These are phyloP conservation scores for Ogataea hybrid DNA, from an alignment of 1,139 yeast species.

Conservation along the genomic window DNA sequence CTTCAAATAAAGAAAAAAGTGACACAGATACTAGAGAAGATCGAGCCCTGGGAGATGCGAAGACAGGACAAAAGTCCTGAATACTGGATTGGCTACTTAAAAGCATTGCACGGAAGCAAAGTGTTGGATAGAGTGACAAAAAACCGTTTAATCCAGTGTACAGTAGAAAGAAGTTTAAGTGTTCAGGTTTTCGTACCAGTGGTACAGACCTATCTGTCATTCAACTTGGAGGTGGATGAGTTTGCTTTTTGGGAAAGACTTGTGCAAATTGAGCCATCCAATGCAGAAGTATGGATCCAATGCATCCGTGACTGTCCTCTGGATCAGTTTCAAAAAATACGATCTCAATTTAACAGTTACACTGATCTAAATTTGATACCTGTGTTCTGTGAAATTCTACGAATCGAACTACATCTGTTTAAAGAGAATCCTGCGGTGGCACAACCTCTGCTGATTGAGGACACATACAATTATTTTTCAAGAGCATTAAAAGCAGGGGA, in stretches of 20 bases:
- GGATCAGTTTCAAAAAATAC: not conserved
- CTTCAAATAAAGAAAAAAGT: constrained; percentile 9
- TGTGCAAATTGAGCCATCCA: not conserved
- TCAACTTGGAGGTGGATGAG: constrained; percentile 17
- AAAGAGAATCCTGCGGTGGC: constrained; percentile 6
- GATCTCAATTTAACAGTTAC: not conserved
- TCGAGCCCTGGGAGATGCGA: constrained; percentile 19
- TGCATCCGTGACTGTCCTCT: not conserved
- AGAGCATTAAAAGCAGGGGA: constrained; percentile 25
- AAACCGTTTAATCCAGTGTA: constrained; percentile 9
- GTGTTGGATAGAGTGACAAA: constrained; percentile 14
- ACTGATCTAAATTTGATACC: not conserved
- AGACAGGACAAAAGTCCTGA: constrained; percentile 13
- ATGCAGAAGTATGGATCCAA: constrained; percentile 5
- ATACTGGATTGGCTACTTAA: constrained; percentile 33
- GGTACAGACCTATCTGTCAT: constrained; percentile 33
- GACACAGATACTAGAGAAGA: constrained; percentile 8
- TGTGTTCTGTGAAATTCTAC: constrained; percentile 6
- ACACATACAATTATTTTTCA: constrained; percentile 8
- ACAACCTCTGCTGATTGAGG: constrained; percentile 9
- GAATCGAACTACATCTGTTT: constrained; percentile 9
- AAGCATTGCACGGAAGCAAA: constrained; percentile 24
- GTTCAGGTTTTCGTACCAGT: constrained; percentile 20
- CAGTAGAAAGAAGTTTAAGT: constrained; percentile 15
- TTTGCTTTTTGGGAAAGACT: constrained; percentile 4